Evolutionary conservation across 305 asterid genomes (phyloP).

Genomic region (Euphrasia arctica): DNA sequence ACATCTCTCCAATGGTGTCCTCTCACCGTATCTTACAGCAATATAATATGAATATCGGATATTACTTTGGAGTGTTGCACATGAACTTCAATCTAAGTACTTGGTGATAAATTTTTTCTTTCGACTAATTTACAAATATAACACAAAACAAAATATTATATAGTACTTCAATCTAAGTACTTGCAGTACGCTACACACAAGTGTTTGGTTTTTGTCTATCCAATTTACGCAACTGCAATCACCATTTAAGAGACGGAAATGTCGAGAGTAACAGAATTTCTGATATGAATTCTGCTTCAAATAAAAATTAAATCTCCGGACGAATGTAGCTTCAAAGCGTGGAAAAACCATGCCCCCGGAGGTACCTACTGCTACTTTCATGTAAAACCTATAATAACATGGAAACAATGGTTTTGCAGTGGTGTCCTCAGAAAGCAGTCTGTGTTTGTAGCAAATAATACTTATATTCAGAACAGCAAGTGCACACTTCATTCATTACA

Average conservation of each 20-base stretch:
- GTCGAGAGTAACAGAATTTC: neutral
- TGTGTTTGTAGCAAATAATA: neutral
- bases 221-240: neutral
- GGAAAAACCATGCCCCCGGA: slow-evolving; percentile 26
- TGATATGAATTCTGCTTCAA: slow-evolving; percentile 24
- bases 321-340: slow-evolving; percentile 20
- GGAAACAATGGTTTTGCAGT: slow-evolving; percentile 34
- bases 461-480: slow-evolving; percentile 19
- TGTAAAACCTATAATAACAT: slow-evolving; percentile 34
- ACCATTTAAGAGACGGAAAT: neutral
- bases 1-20: no score
- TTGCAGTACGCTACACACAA: no score
- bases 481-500: slow-evolving; percentile 18
- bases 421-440: slow-evolving; percentile 16
- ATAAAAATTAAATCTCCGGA: slow-evolving; percentile 28
- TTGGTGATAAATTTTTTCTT: no score
- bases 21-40: no score
- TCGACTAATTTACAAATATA: no score
- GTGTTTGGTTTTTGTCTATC: no score
- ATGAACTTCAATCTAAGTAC: no score
- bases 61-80: no score
- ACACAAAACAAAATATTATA: no score
- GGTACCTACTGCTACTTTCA: slow-evolving; percentile 24
- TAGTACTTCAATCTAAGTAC: no score
- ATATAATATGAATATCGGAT: no score